phyloP scores from a whole-genome alignment of 495 filamentous ascomycete species.

The Trichocladium antarcticum region DNA sequence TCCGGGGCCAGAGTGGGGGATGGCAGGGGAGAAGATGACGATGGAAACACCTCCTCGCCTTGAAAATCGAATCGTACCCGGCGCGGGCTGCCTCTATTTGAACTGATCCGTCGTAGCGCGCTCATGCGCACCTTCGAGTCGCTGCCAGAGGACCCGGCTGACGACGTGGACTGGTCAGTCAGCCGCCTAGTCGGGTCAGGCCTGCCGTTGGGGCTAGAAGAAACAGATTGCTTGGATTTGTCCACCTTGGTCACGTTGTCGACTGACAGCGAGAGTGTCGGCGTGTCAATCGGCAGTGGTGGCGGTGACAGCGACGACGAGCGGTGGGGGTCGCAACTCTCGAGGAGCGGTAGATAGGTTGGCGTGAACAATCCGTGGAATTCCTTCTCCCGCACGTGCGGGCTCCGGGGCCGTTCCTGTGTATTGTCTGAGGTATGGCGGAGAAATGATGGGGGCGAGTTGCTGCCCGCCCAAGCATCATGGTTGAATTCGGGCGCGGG shows the following conservation, averaged over 20 bases:
- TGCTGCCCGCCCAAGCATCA: conserved; percentile 20
- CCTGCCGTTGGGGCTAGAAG: not conserved
- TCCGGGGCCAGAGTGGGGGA: conserved; percentile 4
- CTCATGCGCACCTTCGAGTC: conserved; percentile 33
- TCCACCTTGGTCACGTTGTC: conserved; percentile 22
- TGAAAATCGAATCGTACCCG: conserved; percentile 44
- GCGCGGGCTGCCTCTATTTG: conserved; percentile 39
- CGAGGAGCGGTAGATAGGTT: conserved; percentile 47
- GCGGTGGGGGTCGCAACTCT: conserved; percentile 29
- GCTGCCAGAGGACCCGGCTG: conserved; percentile 34
- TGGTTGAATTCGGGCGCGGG: conserved; percentile 16
- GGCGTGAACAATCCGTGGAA: conserved; percentile 52
- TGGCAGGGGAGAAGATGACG: conserved; percentile 33
- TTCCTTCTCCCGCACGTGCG: conserved; percentile 45
- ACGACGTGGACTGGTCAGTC: conserved; percentile 32
- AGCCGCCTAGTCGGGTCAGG: conserved; percentile 15
- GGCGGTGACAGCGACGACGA: conserved; percentile 18
- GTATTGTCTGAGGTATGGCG: conserved; percentile 29
- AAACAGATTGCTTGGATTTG: conserved; percentile 16
- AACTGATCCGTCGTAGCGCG: conserved; percentile 39
- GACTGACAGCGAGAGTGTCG: conserved; percentile 9
- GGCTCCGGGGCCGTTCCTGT: conserved; percentile 28
- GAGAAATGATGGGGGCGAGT: conserved; percentile 35
- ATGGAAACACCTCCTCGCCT: conserved; percentile 41
- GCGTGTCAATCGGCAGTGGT: conserved; percentile 9